Evolutionary conservation across 345 rosid species (phyloP).

Genomic region (Salix brachista): DNA sequence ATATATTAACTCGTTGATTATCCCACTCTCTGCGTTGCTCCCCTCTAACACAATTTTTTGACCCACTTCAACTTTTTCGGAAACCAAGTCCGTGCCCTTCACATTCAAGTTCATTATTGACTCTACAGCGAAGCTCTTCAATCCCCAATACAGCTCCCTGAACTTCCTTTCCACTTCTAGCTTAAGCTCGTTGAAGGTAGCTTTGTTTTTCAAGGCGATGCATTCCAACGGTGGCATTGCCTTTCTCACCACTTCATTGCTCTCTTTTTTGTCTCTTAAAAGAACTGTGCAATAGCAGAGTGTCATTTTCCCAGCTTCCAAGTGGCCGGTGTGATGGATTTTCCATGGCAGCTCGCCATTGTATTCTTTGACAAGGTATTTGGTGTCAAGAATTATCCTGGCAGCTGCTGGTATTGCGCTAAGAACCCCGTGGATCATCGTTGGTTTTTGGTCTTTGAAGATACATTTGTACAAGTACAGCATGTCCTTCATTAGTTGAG

Average conservation of each 20-base stretch:
- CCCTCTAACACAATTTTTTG: constrained; percentile 50
- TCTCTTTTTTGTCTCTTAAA: constrained; percentile 24
- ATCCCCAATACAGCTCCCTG: constrained; percentile 67
- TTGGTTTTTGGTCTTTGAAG: constrained; percentile 48
- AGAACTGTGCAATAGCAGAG: constrained; percentile 49
- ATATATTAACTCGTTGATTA: constrained; percentile 18
- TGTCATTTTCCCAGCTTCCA: constrained; percentile 37
- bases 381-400: constrained; percentile 69
- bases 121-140: constrained; percentile 43
- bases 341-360: constrained; percentile 20
- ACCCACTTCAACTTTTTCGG: constrained; percentile 41
- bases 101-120: constrained; percentile 37
- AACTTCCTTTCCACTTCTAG: constrained; percentile 57
- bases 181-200: constrained; percentile 64
- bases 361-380: constrained; percentile 65
- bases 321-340: constrained; percentile 23
- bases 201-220: constrained; percentile 46
- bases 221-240: constrained; percentile 59
- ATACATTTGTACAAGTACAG: constrained; percentile 46
- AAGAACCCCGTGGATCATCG: constrained; percentile 30
- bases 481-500: constrained; percentile 66
- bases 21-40: constrained; percentile 27
- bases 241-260: constrained; percentile 1
- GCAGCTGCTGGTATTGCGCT: constrained; percentile 52
- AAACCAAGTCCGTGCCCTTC: constrained; percentile 38